Evolutionary conservation across 2,329 filamentous ascomycete genomes (phyloP).

Genomic region (Helotiales sp.): DNA sequence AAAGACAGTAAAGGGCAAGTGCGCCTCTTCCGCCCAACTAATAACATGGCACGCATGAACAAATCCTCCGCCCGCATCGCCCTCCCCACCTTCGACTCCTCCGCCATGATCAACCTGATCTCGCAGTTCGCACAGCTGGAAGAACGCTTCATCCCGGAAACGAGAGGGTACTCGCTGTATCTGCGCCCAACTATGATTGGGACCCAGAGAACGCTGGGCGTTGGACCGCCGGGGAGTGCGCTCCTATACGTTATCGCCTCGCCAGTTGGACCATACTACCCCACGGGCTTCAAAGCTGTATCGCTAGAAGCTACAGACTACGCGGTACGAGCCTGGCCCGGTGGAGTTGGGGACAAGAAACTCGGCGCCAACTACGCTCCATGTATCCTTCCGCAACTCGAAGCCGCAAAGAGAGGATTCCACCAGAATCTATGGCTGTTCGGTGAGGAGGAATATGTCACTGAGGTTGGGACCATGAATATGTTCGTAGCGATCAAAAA

Average conservation of each 20-base stretch:
- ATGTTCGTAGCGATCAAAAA: slow-evolving; percentile 87
- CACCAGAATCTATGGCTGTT: slow-evolving; percentile 99
- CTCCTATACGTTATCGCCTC: slow-evolving; percentile 95
- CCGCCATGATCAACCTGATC: slow-evolving; percentile 80
- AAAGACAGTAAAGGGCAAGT: slow-evolving; percentile 80
- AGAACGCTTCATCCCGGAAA: slow-evolving; percentile 84
- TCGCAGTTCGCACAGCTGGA: slow-evolving; percentile 80
- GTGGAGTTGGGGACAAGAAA: slow-evolving; percentile 97
- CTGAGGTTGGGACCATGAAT: slow-evolving; percentile 99
- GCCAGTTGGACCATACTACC: slow-evolving; percentile 97
- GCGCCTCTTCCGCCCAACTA: slow-evolving; percentile 90
- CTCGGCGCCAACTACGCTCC: slow-evolving; percentile 99
- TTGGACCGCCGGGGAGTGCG: slow-evolving; percentile 88
- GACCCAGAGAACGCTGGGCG: slow-evolving; percentile 91
- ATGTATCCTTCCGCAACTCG: slow-evolving; percentile 93
- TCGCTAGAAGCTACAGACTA: slow-evolving; percentile 96
- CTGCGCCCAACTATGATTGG: slow-evolving; percentile 96
- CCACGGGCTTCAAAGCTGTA: slow-evolving; percentile 96
- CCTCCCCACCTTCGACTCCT: slow-evolving; percentile 80
- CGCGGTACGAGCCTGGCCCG: slow-evolving; percentile 95
- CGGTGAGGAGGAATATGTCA: slow-evolving; percentile 92
- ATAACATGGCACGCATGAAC: slow-evolving; percentile 96
- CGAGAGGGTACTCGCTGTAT: slow-evolving; percentile 91
- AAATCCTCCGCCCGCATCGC: slow-evolving; percentile 90
- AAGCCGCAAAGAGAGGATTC: slow-evolving; percentile 89